Evolutionary conservation across 2,329 filamentous ascomycete genomes (phyloP), one percentile per base, ranked within the genome.

Genomic region (Mycogone perniciosa): DNA sequence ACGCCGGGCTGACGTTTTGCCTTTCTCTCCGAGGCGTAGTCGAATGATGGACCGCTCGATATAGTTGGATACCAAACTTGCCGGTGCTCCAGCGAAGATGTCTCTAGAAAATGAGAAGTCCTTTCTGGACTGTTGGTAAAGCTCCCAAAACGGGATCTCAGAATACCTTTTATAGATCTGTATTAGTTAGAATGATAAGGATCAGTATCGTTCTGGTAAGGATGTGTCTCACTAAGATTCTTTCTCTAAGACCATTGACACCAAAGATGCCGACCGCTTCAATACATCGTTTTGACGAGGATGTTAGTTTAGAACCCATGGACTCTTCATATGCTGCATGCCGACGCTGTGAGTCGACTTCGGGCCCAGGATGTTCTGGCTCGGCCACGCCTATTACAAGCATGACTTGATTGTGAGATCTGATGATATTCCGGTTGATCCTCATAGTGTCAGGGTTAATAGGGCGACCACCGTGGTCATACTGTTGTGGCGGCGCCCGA

Each of bases 391-490:
- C 80, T 37, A 83, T 82, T 7, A 81, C 78, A 13, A 76, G 71
- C 80, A 83, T 83, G 4, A 83, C 80, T 56, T 83, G 79, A 56
- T 83, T 83, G 58, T 83, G 80, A 7, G 80, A 75, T 46, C 80
- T 72, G 29, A 83, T 77, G 31, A 82, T 74, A 52, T 80, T 75
- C 44, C 75, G 72, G 56, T 81, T 81, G 55, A 80, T 73, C 9
- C 69, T 67, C 58, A 75, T 78, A 1, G 77, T 81, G 46, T 75
- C 72, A 0, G 71, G 71, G 56, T 82, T 82, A 45, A 79, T 59
- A 4, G 80, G 76, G 7, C 79, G 76, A 10, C 80, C 80, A 33
- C 76, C 73, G 38, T 72, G 70, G 56, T 83, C 79, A 57, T 77
- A 82, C 43, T 74, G 64, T 60, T 81, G 79, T 1, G 60, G 53